A percentile compares a stretch with the other conserved stretches of the same genome.
phyloP scores from a whole-genome alignment of 441 rosid species.

The Eruca vesicaria region DNA sequence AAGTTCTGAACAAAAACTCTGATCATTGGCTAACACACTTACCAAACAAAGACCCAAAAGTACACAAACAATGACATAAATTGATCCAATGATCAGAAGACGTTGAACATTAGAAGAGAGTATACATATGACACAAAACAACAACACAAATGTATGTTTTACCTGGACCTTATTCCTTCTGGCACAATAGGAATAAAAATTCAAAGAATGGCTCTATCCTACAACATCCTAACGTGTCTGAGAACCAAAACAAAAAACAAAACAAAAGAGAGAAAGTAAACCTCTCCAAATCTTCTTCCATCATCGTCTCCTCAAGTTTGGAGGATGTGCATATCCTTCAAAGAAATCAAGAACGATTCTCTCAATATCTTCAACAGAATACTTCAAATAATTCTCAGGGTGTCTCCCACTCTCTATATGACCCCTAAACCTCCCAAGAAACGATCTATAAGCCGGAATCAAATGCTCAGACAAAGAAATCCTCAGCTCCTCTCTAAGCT shows the following conservation, averaged over 20 bases:
- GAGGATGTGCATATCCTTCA: conserved; percentile 74
- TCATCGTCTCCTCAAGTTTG: conserved; percentile 67
- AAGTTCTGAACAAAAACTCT: not conserved
- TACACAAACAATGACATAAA: not conserved
- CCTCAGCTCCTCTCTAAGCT: conserved; percentile 68
- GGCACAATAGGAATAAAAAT: conserved; percentile 23
- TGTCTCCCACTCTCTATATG: conserved; percentile 92
- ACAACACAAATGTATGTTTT: conserved; percentile 8
- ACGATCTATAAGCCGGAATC: conserved; percentile 70
- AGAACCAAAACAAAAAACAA: not conserved
- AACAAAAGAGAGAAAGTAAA: conserved; percentile 15
- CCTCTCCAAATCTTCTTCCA: conserved; percentile 24
- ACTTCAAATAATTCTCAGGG: conserved; percentile 92
- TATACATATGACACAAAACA: conserved; percentile 17
- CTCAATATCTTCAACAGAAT: conserved; percentile 84
- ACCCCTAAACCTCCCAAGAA: conserved; percentile 82
- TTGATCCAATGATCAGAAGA: not conserved
- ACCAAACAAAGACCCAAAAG: not conserved
- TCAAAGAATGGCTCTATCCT: conserved; percentile 65
- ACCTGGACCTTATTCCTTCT: conserved; percentile 13
- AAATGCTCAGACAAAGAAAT: conserved; percentile 65
- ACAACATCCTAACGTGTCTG: conserved; percentile 18
- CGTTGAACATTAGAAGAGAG: not conserved
- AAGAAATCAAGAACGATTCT: conserved; percentile 83
- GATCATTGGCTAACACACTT: not conserved